Base-by-base conservation (phyloP, 2,329 filamentous ascomycete genomes). In the Monilinia vaccinii-corymbosi region DNA sequence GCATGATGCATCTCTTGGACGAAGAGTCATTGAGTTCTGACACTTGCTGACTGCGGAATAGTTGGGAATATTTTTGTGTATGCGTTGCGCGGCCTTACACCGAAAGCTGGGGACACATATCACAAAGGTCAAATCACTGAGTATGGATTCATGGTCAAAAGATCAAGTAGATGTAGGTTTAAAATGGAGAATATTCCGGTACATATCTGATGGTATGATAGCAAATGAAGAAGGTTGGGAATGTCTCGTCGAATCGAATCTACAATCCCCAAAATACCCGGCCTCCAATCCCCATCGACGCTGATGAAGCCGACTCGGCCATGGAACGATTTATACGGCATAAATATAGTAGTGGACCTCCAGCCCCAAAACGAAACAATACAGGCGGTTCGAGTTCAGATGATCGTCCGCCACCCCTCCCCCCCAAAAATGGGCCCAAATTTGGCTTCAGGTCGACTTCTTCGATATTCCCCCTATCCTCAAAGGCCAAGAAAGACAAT, bases 71-170 rank as follows among this genome's bases (percentile, higher is more conserved):
- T 99, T 99, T 73, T 80, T 99, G 55, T 99, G 94, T 77, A 95
- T 99, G 89, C 90, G 94, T 73, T 99, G 94, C 79, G 94, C 92
- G 58, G 84, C 91, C 58, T 83, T 97, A 71, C 94, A 99, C 78
- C 89, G 94, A 71, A 97, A 97, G 76, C 80, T 99, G 70, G 94
- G 94, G 63, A 97, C 94, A 45, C 94, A 99, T 75, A 91, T 99
- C 64, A 97, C 92, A 66, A 99, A 99, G 75, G 91, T 99, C 78
- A 99, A 99, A 76, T 97, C 92, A 42, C 76, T 99, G 76, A 97
- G 89, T 74, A 97, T 99, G 92, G 94, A 99, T 75, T 94, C 88
- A 67, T 99, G 94, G 94, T 86, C 89, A 52, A 87, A 87, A 70
- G 94, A 97, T 63, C 94, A 99, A 76, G 92, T 99, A 65, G 94